Percentiles rank a stretch among this genome's conserved stretches.
phyloP scores from a whole-genome alignment of 805 yeast genomes.

The Cyberlindnera mrakii region DNA sequence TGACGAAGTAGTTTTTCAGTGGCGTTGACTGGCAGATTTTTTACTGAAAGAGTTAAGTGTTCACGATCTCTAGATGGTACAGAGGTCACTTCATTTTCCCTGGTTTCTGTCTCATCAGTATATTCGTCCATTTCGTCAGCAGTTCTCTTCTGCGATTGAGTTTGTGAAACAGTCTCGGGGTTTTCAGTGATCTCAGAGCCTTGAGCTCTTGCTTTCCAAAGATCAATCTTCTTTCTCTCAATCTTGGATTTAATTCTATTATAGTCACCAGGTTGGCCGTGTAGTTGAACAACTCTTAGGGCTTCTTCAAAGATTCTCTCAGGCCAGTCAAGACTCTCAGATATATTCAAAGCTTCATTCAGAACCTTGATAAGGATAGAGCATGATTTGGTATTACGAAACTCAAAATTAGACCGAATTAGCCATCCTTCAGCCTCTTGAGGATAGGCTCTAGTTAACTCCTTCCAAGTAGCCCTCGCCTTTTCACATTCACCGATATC shows the following conservation, averaged over 20 bases:
- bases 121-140: constrained; percentile 6
- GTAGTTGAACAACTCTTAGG: constrained; percentile 29
- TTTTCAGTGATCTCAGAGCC: constrained; percentile 4
- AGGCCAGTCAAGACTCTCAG: constrained; percentile 40
- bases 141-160: constrained; percentile 6
- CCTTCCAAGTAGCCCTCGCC: constrained; percentile 19
- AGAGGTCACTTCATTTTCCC: constrained; percentile 1
- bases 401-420: constrained; percentile 35
- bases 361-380: constrained; percentile 19
- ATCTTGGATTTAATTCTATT: constrained; percentile 22
- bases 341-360: constrained; percentile 25
- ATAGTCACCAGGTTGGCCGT: constrained; percentile 26
- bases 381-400: constrained; percentile 17
- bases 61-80: constrained; percentile 48
- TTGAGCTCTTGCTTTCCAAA: constrained; percentile 10
- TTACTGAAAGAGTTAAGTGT: constrained; percentile 47
- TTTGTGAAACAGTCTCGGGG: neutral
- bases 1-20: constrained; percentile 33
- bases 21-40: constrained; percentile 36
- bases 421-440: constrained; percentile 45
- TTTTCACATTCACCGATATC: constrained; percentile 23
- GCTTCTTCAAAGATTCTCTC: constrained; percentile 43
- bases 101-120: neutral
- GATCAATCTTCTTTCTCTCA: constrained; percentile 16
- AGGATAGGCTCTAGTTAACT: constrained; percentile 23